Conservation (phyloP, 345 rosid species). For the Arabis alpina region DNA sequence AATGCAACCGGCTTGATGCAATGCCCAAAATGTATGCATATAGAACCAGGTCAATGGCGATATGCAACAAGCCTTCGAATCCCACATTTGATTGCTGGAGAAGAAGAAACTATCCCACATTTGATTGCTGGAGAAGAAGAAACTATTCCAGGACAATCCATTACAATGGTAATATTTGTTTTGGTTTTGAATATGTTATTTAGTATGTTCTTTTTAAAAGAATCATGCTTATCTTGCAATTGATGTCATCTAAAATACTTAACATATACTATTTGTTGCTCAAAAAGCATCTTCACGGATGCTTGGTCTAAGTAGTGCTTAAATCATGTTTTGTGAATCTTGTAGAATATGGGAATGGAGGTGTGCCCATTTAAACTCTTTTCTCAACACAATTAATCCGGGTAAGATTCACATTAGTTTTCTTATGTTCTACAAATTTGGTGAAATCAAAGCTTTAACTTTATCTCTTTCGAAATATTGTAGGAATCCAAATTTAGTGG, state of each 20-base stretch:
- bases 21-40: conserved; percentile 11
- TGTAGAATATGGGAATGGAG: neutral
- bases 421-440: neutral
- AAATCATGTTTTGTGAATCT: neutral
- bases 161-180: neutral
- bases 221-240: neutral
- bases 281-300: neutral
- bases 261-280: neutral
- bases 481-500: neutral
- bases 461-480: neutral
- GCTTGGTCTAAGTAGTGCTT: neutral
- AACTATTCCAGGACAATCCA: neutral
- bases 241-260: neutral
- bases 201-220: neutral
- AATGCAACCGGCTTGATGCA: neutral
- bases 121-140: no score
- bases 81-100: neutral
- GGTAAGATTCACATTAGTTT: conserved; percentile 1
- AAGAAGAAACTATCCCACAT: no score
- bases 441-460: neutral
- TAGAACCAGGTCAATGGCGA: conserved; percentile 21
- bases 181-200: neutral
- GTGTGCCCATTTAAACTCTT: neutral
- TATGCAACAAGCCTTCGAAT: neutral
- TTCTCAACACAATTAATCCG: neutral